These are phyloP conservation scores for Fusarium nanum DNA, from an alignment of 2,329 filamentous ascomycete species.

Conservation along the genomic window DNA sequence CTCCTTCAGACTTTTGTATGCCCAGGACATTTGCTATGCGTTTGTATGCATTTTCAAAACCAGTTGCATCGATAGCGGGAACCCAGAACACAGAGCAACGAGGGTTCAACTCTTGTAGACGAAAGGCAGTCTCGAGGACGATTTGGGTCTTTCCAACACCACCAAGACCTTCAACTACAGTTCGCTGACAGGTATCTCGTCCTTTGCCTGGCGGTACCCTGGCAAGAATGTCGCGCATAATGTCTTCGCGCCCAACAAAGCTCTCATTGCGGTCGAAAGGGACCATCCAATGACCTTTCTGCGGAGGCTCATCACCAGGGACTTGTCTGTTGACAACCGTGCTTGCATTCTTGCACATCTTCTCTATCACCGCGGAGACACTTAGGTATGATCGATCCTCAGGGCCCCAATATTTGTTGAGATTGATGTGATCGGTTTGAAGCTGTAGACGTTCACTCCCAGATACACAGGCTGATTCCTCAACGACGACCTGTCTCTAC, in stretches of 20 bases:
- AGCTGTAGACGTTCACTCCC: background rate
- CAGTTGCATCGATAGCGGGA: background rate
- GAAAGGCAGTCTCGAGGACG: background rate
- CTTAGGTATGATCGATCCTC: background rate
- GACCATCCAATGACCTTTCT: background rate
- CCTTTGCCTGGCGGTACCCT: background rate
- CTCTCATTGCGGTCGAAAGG: background rate
- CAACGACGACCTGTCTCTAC: background rate
- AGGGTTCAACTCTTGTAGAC: background rate
- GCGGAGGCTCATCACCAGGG: background rate
- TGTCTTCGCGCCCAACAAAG: background rate
- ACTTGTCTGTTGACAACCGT: no score
- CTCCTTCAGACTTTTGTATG: rapidly evolving
- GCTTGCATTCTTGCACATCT: background rate
- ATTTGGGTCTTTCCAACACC: background rate
- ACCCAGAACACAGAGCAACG: background rate
- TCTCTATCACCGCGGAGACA: background rate
- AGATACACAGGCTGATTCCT: background rate
- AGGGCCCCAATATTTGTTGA: background rate
- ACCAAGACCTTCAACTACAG: background rate
- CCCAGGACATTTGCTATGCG: rapidly evolving
- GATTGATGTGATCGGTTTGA: background rate
- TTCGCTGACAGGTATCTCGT: background rate
- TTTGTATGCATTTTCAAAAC: rapidly evolving
- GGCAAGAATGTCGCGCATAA: background rate